Base-by-base conservation (phyloP, 345 rosid genomes). In the Streptanthus diversifolius region DNA sequence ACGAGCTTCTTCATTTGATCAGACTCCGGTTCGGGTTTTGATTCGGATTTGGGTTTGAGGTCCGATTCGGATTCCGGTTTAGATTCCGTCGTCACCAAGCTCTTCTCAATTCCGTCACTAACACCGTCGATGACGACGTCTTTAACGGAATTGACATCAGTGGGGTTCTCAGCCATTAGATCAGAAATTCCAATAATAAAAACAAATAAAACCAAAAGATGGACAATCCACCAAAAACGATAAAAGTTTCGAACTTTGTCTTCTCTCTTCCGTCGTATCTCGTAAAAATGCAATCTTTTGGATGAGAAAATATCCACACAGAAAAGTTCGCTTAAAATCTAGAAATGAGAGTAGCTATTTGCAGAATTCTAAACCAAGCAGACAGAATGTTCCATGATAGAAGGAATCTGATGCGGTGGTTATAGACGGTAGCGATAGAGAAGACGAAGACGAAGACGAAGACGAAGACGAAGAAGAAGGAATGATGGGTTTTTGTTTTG, bases 1-100 rank as follows among this genome's bases (percentile, higher is more conserved):
- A 83, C 90, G 63, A 86, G 86, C 61, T 81, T 86, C 76, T 83
- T 79, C 64, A 82, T 83, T 47, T 63, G 49, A 69, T 76, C 79
- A 44, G 39, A 4, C 43, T 61, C 78, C 78, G 62, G 68, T 66
- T 44, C 36, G 3, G 43, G n/a, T 29, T 53, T 29, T 27, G 37
- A 53, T 27, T 62, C 56, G 1, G 77, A 65, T 35, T 74, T n/a
- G 9, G 68, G 10, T 61, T 43, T 82, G 75, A 80, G 54, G 63
- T 81, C 86, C 5, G 84, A 77, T 61, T 76, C 80, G 29, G 76
- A 32, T 69, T 55, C 73, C 44, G 76, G 69, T 68, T 80, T 83
- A 48, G 85, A 81, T 47, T 71, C 86, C 64, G 13, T n/a, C 52
- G 7, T 22, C 37, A 18, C 24, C 48, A 48, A 36, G 19, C 74